Base-by-base conservation (phyloP, 495 filamentous ascomycete species). In the Rhypophila decipiens region DNA sequence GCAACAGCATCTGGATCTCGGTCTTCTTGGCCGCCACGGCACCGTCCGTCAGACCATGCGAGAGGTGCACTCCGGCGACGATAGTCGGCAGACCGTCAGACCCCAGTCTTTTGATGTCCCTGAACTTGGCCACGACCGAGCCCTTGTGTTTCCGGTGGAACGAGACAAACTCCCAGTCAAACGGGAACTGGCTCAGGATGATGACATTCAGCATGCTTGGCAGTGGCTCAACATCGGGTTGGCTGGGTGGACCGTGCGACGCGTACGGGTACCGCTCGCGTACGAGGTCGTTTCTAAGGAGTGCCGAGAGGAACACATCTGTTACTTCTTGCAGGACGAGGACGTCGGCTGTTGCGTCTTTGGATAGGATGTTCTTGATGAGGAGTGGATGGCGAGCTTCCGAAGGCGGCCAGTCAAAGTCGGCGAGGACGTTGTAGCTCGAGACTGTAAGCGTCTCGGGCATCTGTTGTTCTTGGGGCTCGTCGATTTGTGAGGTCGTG, bases 291-390 rank as follows among this genome's bases (percentile, higher is more conserved):
- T 76, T 49, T 17, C 45, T 49, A 12, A 82, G 72, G 13, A 82
- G 59, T 41, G 64, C 65, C 8, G 66, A 66, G 5, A 83, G 67
- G 46, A 80, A 80, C 21, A 69, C 64, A 47, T 82, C 75, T 0
- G 78, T 77, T 19, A 82, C 75, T 59, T 81, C 78, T 57, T 82
- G 69, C 7, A 83, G 63, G 17, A 77, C 62, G n/a, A 82, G 49
- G 13, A 79, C 57, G 51, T 77, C 69, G 11, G 73, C 63, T 1
- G 49, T 36, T 21, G 67, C 65, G 4, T 47, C 21, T 0, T 52
- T 15, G 5, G 68, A 53, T 38, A 79, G 50, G 35, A 79, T 58
- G 49, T 69, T 69, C 13, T 64, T 46, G 27, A 77, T 37, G 17
- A 81, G 51, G 15, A 75, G 61, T 5, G 75, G 67, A 57, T 79